phyloP scores from a whole-genome alignment of 352 stramenopile species.

The Stramenopiles sp. region DNA sequence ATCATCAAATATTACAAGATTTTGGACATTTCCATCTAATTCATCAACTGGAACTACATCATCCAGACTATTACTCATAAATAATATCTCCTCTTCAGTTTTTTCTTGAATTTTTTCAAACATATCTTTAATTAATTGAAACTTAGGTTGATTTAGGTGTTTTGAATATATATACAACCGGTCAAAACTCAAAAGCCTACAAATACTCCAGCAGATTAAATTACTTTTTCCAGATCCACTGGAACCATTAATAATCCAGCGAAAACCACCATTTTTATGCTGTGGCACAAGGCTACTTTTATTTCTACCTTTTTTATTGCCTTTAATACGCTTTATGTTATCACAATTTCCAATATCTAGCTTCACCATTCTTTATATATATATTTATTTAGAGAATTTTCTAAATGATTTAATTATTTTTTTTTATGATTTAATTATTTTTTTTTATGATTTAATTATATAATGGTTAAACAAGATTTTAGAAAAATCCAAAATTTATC shows the following conservation, averaged over 20 bases:
- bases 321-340: not conserved
- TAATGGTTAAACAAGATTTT: not conserved
- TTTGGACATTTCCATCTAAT: not conserved
- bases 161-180: not conserved
- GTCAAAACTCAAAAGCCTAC: not conserved
- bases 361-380: not conserved
- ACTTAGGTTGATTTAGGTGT: not conserved
- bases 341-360: not conserved
- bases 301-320: not conserved
- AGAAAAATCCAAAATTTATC: not conserved
- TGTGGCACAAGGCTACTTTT: not conserved
- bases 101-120: not conserved
- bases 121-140: not conserved
- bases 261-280: not conserved
- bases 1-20: constrained; percentile 1
- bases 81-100: not conserved
- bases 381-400: no score
- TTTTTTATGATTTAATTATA: not conserved
- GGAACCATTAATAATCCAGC: not conserved
- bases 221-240: not conserved
- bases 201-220: not conserved
- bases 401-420: no score
- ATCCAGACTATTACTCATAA: not conserved
- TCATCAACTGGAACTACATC: not conserved
- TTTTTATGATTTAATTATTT: not conserved